These are phyloP conservation scores for Diaporthe caulivora DNA, from an alignment of 2,329 filamentous ascomycete genomes.

Conservation along the genomic window DNA sequence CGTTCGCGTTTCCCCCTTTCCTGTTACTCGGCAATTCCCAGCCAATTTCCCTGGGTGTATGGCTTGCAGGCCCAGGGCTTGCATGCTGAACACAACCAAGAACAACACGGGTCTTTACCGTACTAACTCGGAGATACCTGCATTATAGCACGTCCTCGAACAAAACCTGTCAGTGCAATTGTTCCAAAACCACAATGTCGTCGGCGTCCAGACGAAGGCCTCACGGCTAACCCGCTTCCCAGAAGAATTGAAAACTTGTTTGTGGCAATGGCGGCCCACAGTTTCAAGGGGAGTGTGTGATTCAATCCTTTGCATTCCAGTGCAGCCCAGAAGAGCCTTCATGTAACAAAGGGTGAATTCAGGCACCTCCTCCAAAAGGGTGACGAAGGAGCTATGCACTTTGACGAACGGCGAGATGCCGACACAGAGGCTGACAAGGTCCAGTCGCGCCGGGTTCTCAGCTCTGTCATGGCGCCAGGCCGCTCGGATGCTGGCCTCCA, in stretches of 20 bases:
- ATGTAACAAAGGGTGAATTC: not conserved
- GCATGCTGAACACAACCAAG: not conserved
- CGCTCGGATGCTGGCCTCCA: not conserved
- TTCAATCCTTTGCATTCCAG: not conserved
- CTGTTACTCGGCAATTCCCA: not conserved
- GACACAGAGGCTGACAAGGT: not conserved
- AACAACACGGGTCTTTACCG: not conserved
- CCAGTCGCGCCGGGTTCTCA: not conserved
- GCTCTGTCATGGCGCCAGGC: slow-evolving; percentile 2
- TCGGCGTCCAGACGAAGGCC: not conserved
- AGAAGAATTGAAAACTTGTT: rapidly evolving
- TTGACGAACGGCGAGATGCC: not conserved
- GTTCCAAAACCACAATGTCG: not conserved
- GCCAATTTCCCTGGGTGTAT: not conserved
- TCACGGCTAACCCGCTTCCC: not conserved
- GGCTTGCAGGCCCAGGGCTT: not conserved
- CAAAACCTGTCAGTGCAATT: not conserved
- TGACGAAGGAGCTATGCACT: not conserved
- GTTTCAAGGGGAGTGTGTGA: no score
- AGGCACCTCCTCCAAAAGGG: not conserved
- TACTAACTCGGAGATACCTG: not conserved
- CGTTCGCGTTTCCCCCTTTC: not conserved
- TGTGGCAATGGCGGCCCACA: not conserved
- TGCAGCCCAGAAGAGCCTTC: slow-evolving; percentile 1
- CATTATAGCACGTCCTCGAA: not conserved